phyloP scores from a whole-genome alignment of 805 yeast genomes.

The Pichia ethanolica region DNA sequence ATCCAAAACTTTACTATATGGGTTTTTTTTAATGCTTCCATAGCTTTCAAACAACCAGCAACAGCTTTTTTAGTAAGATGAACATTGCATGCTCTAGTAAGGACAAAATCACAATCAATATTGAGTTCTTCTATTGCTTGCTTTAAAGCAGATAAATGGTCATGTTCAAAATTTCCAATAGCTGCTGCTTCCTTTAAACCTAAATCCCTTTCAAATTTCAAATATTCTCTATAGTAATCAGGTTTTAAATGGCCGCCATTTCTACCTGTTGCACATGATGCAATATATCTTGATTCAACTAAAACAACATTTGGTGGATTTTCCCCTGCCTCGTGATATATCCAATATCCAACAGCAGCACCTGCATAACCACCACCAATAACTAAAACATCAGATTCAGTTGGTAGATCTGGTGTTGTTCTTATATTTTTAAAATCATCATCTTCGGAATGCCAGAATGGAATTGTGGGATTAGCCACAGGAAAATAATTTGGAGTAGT shows the following conservation, averaged over 20 bases:
- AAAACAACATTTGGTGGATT: slow-evolving; percentile 7
- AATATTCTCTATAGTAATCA: slow-evolving; percentile 17
- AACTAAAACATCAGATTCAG: slow-evolving; percentile 32
- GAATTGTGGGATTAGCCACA: slow-evolving; percentile 14
- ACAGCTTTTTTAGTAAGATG: slow-evolving; percentile 9
- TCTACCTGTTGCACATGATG: slow-evolving; percentile 38
- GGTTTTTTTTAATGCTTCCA: slow-evolving; percentile 22
- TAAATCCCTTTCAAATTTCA: slow-evolving; percentile 12
- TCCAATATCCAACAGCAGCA: slow-evolving; percentile 29
- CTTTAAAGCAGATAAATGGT: slow-evolving; percentile 27
- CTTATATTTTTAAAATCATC: slow-evolving; percentile 15
- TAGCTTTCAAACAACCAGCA: slow-evolving; percentile 23
- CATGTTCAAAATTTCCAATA: slow-evolving; percentile 31
- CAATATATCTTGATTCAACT: slow-evolving; percentile 34
- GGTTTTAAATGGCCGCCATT: slow-evolving; percentile 45
- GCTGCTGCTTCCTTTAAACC: slow-evolving; percentile 28
- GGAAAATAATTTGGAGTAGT: slow-evolving; percentile 10
- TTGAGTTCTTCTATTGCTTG: slow-evolving; percentile 26
- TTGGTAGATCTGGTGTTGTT: slow-evolving; percentile 28
- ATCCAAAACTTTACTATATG: slow-evolving; percentile 21
- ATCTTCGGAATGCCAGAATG: slow-evolving; percentile 20
- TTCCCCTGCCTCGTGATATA: slow-evolving; percentile 16
- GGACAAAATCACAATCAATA: slow-evolving; percentile 33
- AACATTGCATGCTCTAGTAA: slow-evolving; percentile 27
- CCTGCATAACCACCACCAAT: slow-evolving; percentile 43